Percentiles rank a stretch among this genome's conserved stretches.
phyloP scores from a whole-genome alignment of 202 grass and related monocot genomes.

The Panicum virgatum region DNA sequence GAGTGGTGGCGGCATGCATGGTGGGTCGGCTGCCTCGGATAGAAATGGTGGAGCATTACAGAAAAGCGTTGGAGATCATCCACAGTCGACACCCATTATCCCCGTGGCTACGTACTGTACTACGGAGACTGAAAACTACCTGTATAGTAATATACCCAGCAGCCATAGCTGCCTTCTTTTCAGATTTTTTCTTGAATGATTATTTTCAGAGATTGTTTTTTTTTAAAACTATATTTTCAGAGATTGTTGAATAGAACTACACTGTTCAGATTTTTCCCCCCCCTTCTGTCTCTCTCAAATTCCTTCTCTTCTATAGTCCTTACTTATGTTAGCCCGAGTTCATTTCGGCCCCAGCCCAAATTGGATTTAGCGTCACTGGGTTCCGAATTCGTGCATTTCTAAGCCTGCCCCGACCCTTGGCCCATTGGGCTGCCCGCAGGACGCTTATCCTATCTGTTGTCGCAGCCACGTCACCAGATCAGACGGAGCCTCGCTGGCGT shows the following conservation, averaged over 20 bases:
- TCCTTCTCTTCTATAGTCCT: no score
- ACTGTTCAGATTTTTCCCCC: no score
- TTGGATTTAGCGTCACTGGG: not conserved
- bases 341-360: not conserved
- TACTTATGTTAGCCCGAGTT: no score
- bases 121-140: not conserved
- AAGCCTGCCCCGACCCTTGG: not conserved
- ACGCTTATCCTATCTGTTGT: not conserved
- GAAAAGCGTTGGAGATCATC: not conserved
- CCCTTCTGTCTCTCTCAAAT: no score
- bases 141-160: not conserved
- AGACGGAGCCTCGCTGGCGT: not conserved
- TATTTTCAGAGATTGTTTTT: no score
- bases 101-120: not conserved
- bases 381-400: no score
- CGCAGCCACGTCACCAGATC: not conserved
- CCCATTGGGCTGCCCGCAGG: not conserved
- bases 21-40: slow-evolving; percentile 34
- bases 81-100: no score
- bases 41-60: slow-evolving; percentile 22
- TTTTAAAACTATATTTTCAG: no score
- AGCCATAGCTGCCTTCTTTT: not conserved
- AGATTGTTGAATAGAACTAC: not conserved
- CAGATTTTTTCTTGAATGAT: no score
- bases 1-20: not conserved